Evolutionary conservation across 2,329 filamentous ascomycete genomes (phyloP).

Genomic region (Cytospora leucostoma): DNA sequence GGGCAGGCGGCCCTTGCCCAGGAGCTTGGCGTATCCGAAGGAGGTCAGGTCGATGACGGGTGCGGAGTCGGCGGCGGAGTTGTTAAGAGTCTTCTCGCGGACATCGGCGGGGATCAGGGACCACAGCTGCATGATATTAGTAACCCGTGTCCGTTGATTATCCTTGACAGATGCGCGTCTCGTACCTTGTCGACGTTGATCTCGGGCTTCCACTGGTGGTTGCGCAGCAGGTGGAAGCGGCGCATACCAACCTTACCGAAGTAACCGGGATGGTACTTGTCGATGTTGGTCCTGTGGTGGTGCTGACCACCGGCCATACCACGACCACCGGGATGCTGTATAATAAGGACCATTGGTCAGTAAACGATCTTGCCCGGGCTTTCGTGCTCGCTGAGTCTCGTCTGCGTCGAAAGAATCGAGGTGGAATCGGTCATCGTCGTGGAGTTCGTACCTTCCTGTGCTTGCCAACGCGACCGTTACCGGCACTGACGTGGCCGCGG

Average conservation of each 20-base stretch:
- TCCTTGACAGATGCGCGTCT: conserved; percentile 30
- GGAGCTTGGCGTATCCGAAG: conserved; percentile 97
- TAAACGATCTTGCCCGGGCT: background rate
- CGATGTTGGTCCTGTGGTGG: conserved; percentile 87
- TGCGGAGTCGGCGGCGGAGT: conserved; percentile 82
- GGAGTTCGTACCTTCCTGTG: conserved; percentile 71
- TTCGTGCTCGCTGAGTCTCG: background rate
- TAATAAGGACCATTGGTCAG: conserved; percentile 8
- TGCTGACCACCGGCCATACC: conserved; percentile 97
- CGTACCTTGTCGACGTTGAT: conserved; percentile 97
- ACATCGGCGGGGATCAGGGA: conserved; percentile 90
- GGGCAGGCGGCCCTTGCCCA: conserved; percentile 96
- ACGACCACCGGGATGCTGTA: conserved; percentile 69
- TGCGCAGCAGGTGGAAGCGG: conserved; percentile 94
- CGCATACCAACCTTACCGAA: conserved; percentile 97
- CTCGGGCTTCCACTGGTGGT: conserved; percentile 97
- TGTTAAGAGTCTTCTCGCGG: conserved; percentile 86
- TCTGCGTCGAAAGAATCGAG: background rate
- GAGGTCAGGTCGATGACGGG: conserved; percentile 97
- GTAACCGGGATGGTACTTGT: conserved; percentile 97
- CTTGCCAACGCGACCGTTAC: conserved; percentile 98
- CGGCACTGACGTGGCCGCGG: conserved; percentile 97
- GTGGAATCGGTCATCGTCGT: background rate
- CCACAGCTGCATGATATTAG: conserved; percentile 70
- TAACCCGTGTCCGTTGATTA: conserved; percentile 27